Conservation (phyloP, 2,329 filamentous ascomycete genomes). For the Arthrobotrys megalospora region DNA sequence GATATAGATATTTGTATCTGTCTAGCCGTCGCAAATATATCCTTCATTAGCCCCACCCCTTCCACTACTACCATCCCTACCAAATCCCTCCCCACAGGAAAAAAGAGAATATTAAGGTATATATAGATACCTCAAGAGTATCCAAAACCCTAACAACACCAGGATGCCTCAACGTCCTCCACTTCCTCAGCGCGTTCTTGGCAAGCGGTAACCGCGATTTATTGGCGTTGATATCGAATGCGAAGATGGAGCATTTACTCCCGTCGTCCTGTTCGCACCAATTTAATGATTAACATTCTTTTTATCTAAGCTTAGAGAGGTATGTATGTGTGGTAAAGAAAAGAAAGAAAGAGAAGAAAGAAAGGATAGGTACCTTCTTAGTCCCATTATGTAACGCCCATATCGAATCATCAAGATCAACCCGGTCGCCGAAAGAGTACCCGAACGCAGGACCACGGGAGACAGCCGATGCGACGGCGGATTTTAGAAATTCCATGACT, state of each 20-base stretch:
- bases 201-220: slow-evolving; percentile 86
- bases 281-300: slow-evolving; percentile 52
- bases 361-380: too few species aligned
- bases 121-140: slow-evolving; percentile 87
- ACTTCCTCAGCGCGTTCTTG: slow-evolving; percentile 92
- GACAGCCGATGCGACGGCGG: slow-evolving; percentile 95
- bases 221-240: slow-evolving; percentile 86
- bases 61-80: not conserved
- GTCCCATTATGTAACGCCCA: slow-evolving; percentile 98
- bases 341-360: not conserved
- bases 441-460: slow-evolving; percentile 94
- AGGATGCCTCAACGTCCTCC: slow-evolving; percentile 91
- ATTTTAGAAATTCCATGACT: slow-evolving; percentile 97
- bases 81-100: slow-evolving; percentile 11
- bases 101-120: slow-evolving; percentile 28
- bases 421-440: slow-evolving; percentile 91
- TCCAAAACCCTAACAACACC: slow-evolving; percentile 95
- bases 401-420: slow-evolving; percentile 92
- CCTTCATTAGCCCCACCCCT: slow-evolving; percentile 61
- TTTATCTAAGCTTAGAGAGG: too few species aligned
- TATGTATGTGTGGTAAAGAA: too few species aligned
- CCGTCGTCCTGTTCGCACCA: slow-evolving; percentile 81
- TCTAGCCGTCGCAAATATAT: slow-evolving; percentile 71
- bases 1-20: slow-evolving; percentile 95
- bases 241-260: slow-evolving; percentile 95